A percentile compares a stretch with the other conserved stretches of the same genome.
phyloP scores from a whole-genome alignment of 2,329 filamentous ascomycete species.

The Colletotrichum sp. region DNA sequence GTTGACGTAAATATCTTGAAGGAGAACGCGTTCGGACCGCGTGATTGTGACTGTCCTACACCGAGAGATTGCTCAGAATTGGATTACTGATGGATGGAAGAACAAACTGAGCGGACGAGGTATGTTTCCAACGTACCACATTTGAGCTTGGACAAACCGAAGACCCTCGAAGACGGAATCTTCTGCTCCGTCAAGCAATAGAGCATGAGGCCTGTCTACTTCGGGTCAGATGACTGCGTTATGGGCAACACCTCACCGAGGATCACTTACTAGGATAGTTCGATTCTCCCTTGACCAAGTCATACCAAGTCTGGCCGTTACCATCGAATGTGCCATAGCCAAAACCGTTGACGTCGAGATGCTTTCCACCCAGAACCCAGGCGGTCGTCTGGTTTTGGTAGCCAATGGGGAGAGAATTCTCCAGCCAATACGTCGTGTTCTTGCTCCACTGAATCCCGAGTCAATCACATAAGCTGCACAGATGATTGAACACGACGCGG shows the following conservation, averaged over 20 bases:
- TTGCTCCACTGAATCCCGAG: not conserved
- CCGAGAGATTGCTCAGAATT: not conserved
- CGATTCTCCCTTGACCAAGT: conserved; percentile 1
- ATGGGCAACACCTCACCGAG: not conserved
- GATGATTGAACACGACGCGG: not conserved
- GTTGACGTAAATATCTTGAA: conserved; percentile 58
- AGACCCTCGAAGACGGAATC: conserved; percentile 46
- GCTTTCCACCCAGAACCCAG: not conserved
- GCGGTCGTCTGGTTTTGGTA: not conserved
- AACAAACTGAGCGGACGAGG: not conserved
- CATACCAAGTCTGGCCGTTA: not conserved
- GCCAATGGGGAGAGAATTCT: not conserved
- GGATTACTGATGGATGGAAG: not conserved
- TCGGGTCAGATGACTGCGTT: not conserved
- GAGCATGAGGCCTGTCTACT: not conserved
- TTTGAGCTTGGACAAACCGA: conserved; percentile 60
- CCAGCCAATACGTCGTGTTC: not conserved
- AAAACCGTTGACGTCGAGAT: not conserved
- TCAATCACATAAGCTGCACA: not conserved
- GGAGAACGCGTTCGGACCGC: conserved; percentile 46
- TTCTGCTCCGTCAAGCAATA: not conserved
- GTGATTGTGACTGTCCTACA: conserved; percentile 52
- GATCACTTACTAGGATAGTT: not conserved
- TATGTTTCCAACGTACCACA: conserved; percentile 43
- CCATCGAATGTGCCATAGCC: not conserved